Base-by-base conservation (phyloP, 768 basidiomycete species). In the Podaxis rugospora region DNA sequence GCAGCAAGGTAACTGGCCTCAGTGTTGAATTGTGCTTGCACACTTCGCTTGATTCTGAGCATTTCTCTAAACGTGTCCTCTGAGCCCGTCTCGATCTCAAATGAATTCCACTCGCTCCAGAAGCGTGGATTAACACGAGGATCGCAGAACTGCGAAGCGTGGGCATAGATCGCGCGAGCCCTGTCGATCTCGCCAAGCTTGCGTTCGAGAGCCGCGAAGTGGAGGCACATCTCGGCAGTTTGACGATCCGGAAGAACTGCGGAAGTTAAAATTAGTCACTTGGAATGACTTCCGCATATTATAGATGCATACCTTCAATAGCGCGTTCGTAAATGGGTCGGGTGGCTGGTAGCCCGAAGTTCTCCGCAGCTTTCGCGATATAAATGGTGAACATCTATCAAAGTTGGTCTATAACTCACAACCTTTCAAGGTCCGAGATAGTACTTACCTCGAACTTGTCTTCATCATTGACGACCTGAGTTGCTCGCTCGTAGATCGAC, bases 151-250 rank as follows among this genome's bases (percentile, higher is more conserved):
- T 99, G 97, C 18, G 93, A 94, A 0, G 97, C 96, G 70, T 98
- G 96, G 1, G 95, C 96, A 66, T 96, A 98, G 65, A 98, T 90
- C 1, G 95, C 90, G 52, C 97, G 87, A 11, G 97, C 97, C 25
- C 97, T 84, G 76, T 99, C 97, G 73, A 99, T 98, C 78, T 99
- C 97, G 57, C 97, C 97, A 37, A 99, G 86, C 72, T 99, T 99
- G 66, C 96, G 89, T 73, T 99, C 97, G 67, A 99, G 85, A 36
- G 86, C 84, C 3, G 97, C 96, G 72, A 98, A 99, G 49, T 95
- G 92, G 21, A 98, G 80, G 72, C 95, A 98, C 93, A 98, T 98
- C 73, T 95, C 90, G 18, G 96, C 95, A 0, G 96, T 97, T 76
- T 98, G 92, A 50, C 83, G 82, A 75, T 98, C 92, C 5, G 96